Evolutionary conservation across 805 yeast species (phyloP), one percentile per base, ranked within the genome.

Genomic region (Hanseniaspora guilliermondii): DNA sequence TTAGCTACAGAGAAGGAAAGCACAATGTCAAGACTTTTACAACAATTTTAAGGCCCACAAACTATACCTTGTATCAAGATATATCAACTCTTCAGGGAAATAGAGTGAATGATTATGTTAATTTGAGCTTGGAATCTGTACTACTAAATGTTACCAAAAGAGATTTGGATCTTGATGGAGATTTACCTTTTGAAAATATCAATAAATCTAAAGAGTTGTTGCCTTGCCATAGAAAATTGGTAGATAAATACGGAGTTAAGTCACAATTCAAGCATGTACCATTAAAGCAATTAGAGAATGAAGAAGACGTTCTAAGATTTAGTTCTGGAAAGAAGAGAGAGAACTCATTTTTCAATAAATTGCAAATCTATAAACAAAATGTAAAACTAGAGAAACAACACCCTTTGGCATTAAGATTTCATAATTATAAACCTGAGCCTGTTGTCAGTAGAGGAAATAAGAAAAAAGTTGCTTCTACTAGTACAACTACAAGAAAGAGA

Each of bases 361-460:
- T 50, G 12, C 41, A 47, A 9, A 27, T 24, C n/a, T 50, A 50
- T 21, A 50, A 50, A 19, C 49, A 50, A 25, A 50, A 50, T 41
- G 55, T 50, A 14, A 50, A 50, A 37, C 27, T 50, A 41, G 55
- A 42, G 30, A 50, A 50, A 17, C 55, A 50, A n/a, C 55, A 50
- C 44, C 55, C 49, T 35, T 22, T 50, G 22, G 55, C 55, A 3
- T 21, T 50, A 14, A 42, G 55, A n/a, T 50, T 40, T 30, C 55
- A 50, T n/a, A 50, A 38, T 11, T 50, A 50, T n/a, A 38, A 50
- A 27, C 55, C 55, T 22, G 41, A 24, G 17, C 17, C 47, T 8
- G 25, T 14, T 12, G 41, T 32, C 8, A 38, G 48, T n/a, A 39
- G 33, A 40, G 53, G 47, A 21, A 33, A 16, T 14, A 50, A 50